These are phyloP conservation scores for Ceratobasidium sp. DNA, from an alignment of 1,284 basidiomycete species.

Conservation along the genomic window DNA sequence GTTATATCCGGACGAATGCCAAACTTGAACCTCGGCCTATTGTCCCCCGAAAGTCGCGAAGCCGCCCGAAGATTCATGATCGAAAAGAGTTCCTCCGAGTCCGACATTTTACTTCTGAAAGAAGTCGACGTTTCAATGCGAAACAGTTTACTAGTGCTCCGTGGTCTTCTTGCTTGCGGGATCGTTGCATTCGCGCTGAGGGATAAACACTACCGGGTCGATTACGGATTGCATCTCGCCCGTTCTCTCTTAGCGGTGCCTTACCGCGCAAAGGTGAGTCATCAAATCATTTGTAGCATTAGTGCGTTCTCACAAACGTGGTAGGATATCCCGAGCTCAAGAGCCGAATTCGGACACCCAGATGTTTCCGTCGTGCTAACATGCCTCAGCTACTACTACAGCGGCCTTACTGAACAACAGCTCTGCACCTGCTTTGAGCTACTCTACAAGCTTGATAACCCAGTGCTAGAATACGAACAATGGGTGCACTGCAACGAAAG, in stretches of 20 bases:
- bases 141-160: conserved; percentile 60
- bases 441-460: conserved; percentile 64
- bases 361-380: conserved; percentile 67
- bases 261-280: conserved; percentile 62
- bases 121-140: conserved; percentile 52
- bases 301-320: conserved; percentile 66
- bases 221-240: conserved; percentile 65
- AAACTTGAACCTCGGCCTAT: conserved; percentile 46
- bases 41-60: conserved; percentile 44
- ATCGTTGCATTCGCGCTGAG: conserved; percentile 63
- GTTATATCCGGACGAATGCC: conserved; percentile 51
- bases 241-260: conserved; percentile 69
- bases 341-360: conserved; percentile 71
- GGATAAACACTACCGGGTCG: conserved; percentile 67
- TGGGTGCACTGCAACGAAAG: conserved; percentile 58
- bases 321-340: conserved; percentile 65
- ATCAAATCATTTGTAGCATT: neutral
- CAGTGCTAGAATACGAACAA: conserved; percentile 61
- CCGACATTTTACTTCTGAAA: conserved; percentile 16
- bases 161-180: conserved; percentile 63
- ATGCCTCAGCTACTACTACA: conserved; percentile 68
- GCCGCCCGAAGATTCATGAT: conserved; percentile 54
- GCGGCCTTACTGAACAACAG: conserved; percentile 63
- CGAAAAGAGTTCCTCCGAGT: conserved; percentile 12
- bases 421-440: conserved; percentile 61